Evolutionary conservation across 306 rosid species (phyloP), one percentile per base, ranked within the genome.

Genomic region (Bauhinia variegata): DNA sequence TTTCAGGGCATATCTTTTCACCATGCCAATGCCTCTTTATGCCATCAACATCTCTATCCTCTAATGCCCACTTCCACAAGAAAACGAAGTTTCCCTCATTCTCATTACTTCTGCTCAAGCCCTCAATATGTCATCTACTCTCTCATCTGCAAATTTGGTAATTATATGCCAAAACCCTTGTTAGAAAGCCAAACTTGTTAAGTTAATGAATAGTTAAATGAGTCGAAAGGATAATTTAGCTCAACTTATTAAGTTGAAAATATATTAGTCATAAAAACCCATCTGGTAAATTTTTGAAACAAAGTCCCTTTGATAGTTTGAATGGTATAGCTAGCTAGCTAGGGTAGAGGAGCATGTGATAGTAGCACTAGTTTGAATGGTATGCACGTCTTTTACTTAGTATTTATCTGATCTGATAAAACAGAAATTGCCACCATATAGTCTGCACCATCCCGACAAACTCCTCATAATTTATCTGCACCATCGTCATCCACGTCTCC

Each of bases 381-480:
- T 41, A 9, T 23, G 43, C 36, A 15, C 14, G 12, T 17, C 54
- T 28, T 28, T 1, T 16, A 23, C 70, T 49, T 49, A 12, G 30
- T 54, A 49, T 30, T 15, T n/a, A n/a, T n/a, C n/a, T n/a, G n/a
- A 37, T 13, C 9, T 56, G 7, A 51, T 30, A 49, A 66, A 13
- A 39, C 60, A 59, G 51, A 37, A 43, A 8, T 19, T 41, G 38
- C 15, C 16, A 12, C 0, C 7, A 75, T 48, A 61, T 68, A 47
- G 60, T 51, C 13, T 68, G 75, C 75, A 75, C 68, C 75, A 68
- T 68, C 42, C 71, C 60, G 64, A 68, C 80, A 37, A 68, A 75
- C 71, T 68, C 75, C 18, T 68, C 71, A 54, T 67, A 67, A 67
- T 75, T 68, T 56, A 75, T 75, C 75, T 68, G 65, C n/a, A 30